These are phyloP conservation scores for Cryptosporidium bovis DNA, from an alignment of 169 alveolate genomes.

Conservation along the genomic window DNA sequence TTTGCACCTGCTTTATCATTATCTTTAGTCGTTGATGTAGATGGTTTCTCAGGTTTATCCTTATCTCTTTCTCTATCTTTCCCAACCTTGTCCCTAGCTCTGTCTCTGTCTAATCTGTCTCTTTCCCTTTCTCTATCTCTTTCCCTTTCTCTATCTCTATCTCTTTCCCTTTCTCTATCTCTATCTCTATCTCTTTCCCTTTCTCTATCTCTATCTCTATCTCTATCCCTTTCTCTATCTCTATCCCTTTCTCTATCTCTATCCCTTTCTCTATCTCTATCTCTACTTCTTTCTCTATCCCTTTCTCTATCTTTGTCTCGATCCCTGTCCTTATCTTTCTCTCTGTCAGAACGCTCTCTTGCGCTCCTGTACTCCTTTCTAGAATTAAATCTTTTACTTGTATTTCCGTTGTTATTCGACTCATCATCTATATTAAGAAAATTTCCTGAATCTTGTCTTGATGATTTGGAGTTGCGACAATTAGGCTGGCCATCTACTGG, in stretches of 20 bases:
- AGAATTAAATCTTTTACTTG: constrained; percentile 8
- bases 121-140: constrained; percentile 12
- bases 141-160: constrained; percentile 52
- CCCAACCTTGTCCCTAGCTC: not conserved
- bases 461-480: no score
- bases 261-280: constrained; percentile 25
- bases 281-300: constrained; percentile 25
- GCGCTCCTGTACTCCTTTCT: not conserved
- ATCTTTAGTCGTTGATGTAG: not conserved
- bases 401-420: no score
- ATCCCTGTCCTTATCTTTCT: constrained; percentile 18
- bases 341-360: constrained; percentile 5
- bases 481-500: no score
- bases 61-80: not conserved
- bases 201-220: constrained; percentile 22
- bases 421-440: no score
- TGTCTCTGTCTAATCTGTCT: constrained; percentile 5
- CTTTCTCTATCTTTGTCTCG: constrained; percentile 15
- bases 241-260: constrained; percentile 12
- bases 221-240: not conserved
- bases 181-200: constrained; percentile 16
- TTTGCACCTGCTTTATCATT: not conserved
- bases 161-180: constrained; percentile 65
- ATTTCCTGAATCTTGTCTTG: no score
- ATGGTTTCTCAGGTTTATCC: not conserved